Base-by-base conservation (phyloP, 441 rosid genomes). In the Biscutella laevigata region DNA sequence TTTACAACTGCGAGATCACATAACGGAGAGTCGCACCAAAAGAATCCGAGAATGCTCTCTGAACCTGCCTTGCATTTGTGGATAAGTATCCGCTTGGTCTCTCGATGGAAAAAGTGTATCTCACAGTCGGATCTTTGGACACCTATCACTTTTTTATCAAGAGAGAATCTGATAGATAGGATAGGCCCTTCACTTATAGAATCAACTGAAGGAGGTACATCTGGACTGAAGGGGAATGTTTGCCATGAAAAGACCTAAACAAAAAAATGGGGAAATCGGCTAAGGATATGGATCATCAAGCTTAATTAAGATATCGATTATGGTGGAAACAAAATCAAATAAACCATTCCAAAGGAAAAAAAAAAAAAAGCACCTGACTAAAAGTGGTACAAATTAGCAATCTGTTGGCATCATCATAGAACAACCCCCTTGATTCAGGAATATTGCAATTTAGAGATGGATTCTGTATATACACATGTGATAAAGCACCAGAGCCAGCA, bases 21-120 rank as follows among this genome's bases (percentile, higher is more conserved):
- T 41, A 71, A 66, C 0, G 94, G 88, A 70, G 94, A 86, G 73
- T 92, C 99, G 11, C 94, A 84, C 97, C 97, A 92, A 67, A 92
- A 88, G 70, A 86, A 86, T 46, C 98, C 97, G 53, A 92, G 75
- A 67, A 92, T 78, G 61, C 74, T 81, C 76, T 81, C 97, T 43
- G 94, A 82, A 54, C 84, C 95, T 38, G 80, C 47, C 68, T 63
- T 86, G 77, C 86, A 84, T 53, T 42, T 77, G 45, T 86, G 82
- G 56, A 32, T 68, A 60, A 81, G 78, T 58, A 70, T 77, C 65
- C 78, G 77, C 63, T 78, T 71, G 43, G 95, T 78, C 72, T 86
- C 95, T 72, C 90, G 77, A 63, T 77, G 64, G 66, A 67, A 79
- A 72, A 92, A 74, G 61, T 86, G 86, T 63, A 92, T 67, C 62